Evolutionary conservation across 2,329 filamentous ascomycete species (phyloP), one percentile per base, ranked within the genome.

Genomic region (Penicillium carneum): DNA sequence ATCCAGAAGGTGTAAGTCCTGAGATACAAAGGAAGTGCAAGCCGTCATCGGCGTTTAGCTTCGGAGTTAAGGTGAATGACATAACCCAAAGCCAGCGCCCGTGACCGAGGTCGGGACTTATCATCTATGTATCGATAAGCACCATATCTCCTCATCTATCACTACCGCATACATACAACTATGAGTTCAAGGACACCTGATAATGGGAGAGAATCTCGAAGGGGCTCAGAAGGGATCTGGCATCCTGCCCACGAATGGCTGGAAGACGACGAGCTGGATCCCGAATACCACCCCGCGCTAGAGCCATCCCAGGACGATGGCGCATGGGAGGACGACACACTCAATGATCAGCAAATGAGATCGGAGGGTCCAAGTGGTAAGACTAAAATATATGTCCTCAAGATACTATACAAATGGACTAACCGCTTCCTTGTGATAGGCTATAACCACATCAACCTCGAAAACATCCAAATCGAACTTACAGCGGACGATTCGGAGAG

Each of bases 301-400:
- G 63, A 64, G 26, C 34, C 47, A 26, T 60, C 61, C 18, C 56
- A 57, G 1, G 53, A 60, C 16, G 59, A 60, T 26, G 61, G 61
- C 23, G 62, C 26, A 39, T 63, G 58, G 59, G 65, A 65, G 16
- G 58, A 62, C 33, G 48, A 62, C 26, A 50, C 45, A 34, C 29
- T 42, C 23, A 70, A 68, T 38, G 69, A 69, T 76, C 82, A 84
- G 75, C 82, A 84, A 73, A 82, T 83, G 78, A 82, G 84, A 64
- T 83, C 80, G 73, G 76, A 38, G 6, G 26, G 43, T 29, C 38
- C 56, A 8, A 58, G 60, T 34, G 58, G 67, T 64, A 49, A 23
- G 49, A 49, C 31, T 11, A 20, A 6, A 38, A n/a, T 26, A 12
- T 3, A 36, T 11, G 5, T 10, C 16, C 33, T 36, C 20, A 16